Evolutionary conservation across 331 rosid genomes (phyloP).

Genomic region (Pyrus hybrid): DNA sequence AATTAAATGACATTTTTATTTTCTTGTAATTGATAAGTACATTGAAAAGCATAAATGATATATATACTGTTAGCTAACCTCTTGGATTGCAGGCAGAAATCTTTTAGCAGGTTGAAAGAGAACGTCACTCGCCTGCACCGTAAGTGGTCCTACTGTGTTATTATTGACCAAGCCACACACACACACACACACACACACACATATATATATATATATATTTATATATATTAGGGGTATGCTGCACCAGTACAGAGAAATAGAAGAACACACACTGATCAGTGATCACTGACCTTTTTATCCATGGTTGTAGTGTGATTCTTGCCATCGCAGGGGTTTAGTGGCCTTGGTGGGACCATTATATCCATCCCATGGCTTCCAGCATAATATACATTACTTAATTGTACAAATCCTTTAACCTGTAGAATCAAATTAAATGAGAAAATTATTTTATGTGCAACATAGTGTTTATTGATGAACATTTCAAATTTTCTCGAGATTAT

Average conservation of each 20-base stretch:
- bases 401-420: conserved; percentile 77
- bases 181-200: no score
- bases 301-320: conserved; percentile 3
- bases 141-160: not conserved
- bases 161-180: not conserved
- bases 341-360: conserved; percentile 61
- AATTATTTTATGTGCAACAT: not conserved
- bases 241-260: not conserved
- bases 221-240: not conserved
- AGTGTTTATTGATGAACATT: not conserved
- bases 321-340: conserved; percentile 23
- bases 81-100: conserved; percentile 61
- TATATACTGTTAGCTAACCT: conserved; percentile 31
- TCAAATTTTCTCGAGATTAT: not conserved
- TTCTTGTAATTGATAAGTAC: no score
- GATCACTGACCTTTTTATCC: conserved; percentile 32
- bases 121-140: conserved; percentile 47
- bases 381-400: conserved; percentile 62
- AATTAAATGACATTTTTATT: not conserved
- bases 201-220: no score
- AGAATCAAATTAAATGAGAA: not conserved
- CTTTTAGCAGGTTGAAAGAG: conserved; percentile 85
- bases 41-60: no score
- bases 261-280: not conserved
- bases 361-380: conserved; percentile 99